Percentiles rank a stretch among this genome's conserved stretches.
These are phyloP conservation scores for Naegleria gruberi DNA, from an alignment of 208 protist genomes.

Conservation along the genomic window DNA sequence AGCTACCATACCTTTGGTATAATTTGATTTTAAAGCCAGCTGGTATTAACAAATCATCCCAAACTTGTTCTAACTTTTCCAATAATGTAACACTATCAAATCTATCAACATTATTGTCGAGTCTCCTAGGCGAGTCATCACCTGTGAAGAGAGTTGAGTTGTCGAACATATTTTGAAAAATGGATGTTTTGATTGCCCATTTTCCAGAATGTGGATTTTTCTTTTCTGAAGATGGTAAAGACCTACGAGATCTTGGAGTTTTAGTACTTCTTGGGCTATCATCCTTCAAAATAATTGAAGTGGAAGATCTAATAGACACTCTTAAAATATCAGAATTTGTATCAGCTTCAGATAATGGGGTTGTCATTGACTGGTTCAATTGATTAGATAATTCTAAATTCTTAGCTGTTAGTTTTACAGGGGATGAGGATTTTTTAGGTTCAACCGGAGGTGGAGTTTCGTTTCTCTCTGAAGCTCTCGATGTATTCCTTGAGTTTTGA, in stretches of 20 bases:
- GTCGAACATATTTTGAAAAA: background rate
- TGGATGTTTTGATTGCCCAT: background rate
- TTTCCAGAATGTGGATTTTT: background rate
- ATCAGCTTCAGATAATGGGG: too few species aligned
- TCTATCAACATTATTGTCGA: background rate
- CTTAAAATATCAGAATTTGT: background rate
- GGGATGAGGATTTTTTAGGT: too few species aligned
- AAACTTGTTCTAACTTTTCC: background rate
- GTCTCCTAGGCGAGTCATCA: background rate
- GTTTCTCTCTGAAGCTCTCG: too few species aligned
- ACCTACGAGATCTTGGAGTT: too few species aligned
- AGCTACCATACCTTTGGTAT: background rate
- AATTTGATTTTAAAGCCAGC: background rate
- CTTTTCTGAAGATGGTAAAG: background rate
- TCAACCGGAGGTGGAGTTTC: too few species aligned
- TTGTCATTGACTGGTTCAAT: too few species aligned
- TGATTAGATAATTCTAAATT: too few species aligned
- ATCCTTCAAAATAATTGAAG: background rate
- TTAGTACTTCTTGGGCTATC: background rate
- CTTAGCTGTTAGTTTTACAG: too few species aligned
- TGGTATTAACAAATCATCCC: background rate
- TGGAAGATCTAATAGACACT: background rate
- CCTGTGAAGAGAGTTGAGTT: background rate
- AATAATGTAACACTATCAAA: background rate
- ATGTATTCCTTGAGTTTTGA: too few species aligned